Base-by-base conservation (phyloP, 352 stramenopile species). In the Pythium guiyangense region DNA sequence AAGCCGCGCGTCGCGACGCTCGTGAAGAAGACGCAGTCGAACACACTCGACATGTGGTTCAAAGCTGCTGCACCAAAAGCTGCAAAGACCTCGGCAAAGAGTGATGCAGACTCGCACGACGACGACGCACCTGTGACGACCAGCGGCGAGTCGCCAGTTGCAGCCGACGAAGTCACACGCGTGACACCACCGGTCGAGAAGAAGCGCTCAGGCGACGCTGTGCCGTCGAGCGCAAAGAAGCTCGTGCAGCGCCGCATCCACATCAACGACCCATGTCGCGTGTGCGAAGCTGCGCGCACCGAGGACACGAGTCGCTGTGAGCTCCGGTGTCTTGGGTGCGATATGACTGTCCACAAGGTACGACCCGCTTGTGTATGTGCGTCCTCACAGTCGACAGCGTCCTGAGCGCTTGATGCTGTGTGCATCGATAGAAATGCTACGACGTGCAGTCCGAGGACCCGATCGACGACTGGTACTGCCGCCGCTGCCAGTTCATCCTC, bases 161-260 rank as follows among this genome's bases (percentile, higher is more conserved):
- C 42, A 15, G 49, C 26, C 0, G n/a, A 22, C 17, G 37, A 35
- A 51, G 48, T 49, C 46, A 45, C 54, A 17, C 29, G 22, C 4
- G 49, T 42, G 52, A 54, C 49, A 15, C 45, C 55, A 46, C 60
- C 52, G 12, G 51, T 42, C 53, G 49, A 60, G 46, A 63, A 62
- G n/a, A 70, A 63, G 48, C 11, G 17, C 18, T 8, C 11, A 27
- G 49, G 48, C 15, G 8, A 15, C 29, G 54, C 48, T 2, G 18
- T 9, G 6, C 46, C n/a, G 31, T 56, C 47, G 18, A 59, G 57
- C 34, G 54, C 52, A 11, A 79, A 73, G 54, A 81, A 79, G 46
- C 71, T 90, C n/a, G 67, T 84, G 35, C 80, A 90, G 70, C 77
- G 80, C 26, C 76, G 79, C 20, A 90, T 90, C 45, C 68, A 84